Conservation (phyloP, 257 asterid species). For the Nicotiana tabacum region DNA sequence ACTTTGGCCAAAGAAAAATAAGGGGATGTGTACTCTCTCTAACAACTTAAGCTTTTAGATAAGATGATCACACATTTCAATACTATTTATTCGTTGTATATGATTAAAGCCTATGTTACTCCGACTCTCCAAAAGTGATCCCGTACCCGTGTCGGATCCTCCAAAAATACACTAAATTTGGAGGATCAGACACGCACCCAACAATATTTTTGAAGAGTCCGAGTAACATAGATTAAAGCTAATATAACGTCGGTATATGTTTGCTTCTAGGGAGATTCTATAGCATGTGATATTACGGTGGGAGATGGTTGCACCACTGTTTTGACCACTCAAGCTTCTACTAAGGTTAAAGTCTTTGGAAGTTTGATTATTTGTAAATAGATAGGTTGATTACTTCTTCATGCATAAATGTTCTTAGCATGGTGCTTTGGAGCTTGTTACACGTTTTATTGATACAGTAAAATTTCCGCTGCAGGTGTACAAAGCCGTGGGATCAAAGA, state of each 20-base stretch:
- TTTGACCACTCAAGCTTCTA: slow-evolving; percentile 94
- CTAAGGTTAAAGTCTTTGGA: slow-evolving; percentile 54
- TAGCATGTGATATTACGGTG: slow-evolving; percentile 48
- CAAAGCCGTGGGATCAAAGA: slow-evolving; percentile 63
- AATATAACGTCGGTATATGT: neutral
- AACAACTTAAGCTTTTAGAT: no score
- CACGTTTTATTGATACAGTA: neutral
- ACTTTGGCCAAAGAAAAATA: no score
- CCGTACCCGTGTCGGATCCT: no score
- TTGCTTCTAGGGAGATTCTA: slow-evolving; percentile 65
- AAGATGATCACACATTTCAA: no score
- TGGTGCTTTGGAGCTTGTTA: neutral
- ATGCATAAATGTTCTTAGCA: neutral
- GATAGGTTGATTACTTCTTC: neutral
- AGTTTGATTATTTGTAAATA: neutral
- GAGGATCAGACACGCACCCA: no score
- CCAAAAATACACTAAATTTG: no score
- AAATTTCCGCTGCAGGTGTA: slow-evolving; percentile 49
- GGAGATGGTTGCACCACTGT: slow-evolving; percentile 73
- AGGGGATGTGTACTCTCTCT: no score
- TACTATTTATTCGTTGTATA: neutral
- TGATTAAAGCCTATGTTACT: no score
- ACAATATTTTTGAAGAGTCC: no score
- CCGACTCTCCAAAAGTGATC: no score
- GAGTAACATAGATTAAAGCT: neutral